Evolutionary conservation across 2,329 filamentous ascomycete species (phyloP).

Genomic region (Aspergillus bombycis): DNA sequence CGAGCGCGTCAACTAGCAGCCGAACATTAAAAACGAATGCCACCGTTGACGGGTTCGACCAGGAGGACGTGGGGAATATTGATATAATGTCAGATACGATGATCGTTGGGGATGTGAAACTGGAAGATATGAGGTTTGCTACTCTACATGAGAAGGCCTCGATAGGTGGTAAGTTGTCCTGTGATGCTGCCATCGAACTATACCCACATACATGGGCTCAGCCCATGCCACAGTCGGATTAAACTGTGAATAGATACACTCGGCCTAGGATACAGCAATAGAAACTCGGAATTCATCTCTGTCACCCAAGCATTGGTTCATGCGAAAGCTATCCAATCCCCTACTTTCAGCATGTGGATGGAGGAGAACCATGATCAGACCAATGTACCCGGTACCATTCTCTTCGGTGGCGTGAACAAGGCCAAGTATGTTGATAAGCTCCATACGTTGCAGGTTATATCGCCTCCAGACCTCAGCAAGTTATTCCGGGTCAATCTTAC

Average conservation of each 20-base stretch:
- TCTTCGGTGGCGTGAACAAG: neutral
- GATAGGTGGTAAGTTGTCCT: neutral
- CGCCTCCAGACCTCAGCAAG: neutral
- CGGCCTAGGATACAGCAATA: neutral
- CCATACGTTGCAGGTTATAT: neutral
- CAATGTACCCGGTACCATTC: neutral
- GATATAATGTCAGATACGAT: neutral
- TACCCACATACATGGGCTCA: neutral
- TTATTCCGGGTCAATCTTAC: neutral
- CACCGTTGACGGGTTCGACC: neutral
- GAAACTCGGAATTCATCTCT: neutral
- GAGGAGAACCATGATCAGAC: neutral
- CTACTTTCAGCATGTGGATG: neutral
- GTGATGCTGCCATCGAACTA: neutral
- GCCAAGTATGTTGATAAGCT: slow-evolving; percentile 1
- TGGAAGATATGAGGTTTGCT: neutral
- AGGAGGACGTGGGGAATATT: neutral
- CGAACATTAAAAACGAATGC: neutral
- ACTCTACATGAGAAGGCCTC: neutral
- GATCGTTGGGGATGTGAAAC: neutral
- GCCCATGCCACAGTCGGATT: neutral
- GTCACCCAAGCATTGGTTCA: neutral
- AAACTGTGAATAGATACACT: neutral
- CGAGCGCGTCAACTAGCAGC: neutral
- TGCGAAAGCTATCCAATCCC: neutral